Conservation (phyloP, 202 grass and related monocot species). For the Schoenoplectus tabernaemontani region DNA sequence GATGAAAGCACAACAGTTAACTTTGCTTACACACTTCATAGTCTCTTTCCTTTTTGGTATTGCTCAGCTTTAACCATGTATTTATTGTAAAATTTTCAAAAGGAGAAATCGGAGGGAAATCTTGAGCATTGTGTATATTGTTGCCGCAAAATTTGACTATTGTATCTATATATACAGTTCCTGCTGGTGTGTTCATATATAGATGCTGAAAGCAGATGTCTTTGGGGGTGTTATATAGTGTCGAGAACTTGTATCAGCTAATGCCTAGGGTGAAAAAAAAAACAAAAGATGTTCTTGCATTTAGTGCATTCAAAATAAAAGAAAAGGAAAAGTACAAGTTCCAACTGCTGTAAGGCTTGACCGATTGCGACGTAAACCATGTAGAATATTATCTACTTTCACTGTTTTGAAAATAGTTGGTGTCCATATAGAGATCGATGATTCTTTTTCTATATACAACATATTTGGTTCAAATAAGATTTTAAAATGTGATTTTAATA, state of each 20-base stretch:
- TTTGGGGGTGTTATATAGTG: not conserved
- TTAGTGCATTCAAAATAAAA: not conserved
- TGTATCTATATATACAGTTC: slow-evolving; percentile 8
- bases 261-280: not conserved
- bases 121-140: not conserved
- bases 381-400: too few relatives aligned
- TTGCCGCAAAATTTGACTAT: not conserved
- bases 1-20: not conserved
- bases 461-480: too few relatives aligned
- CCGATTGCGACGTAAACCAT: too few relatives aligned
- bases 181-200: slow-evolving; percentile 6
- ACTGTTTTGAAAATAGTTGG: too few relatives aligned
- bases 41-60: not conserved
- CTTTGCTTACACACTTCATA: slow-evolving; percentile 20
- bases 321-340: too few relatives aligned
- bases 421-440: too few relatives aligned
- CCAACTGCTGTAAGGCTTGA: too few relatives aligned
- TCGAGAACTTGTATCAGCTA: too few relatives aligned
- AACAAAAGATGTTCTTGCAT: not conserved
- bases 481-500: too few relatives aligned
- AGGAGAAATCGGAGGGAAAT: slow-evolving; percentile 12
- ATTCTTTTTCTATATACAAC: too few relatives aligned
- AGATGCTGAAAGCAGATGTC: slow-evolving; percentile 1
- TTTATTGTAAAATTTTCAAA: slow-evolving; percentile 6
- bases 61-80: slow-evolving; percentile 16